Base-by-base conservation (phyloP, 371 early-diverging fungal species). In the Rhizopus microsporus region DNA sequence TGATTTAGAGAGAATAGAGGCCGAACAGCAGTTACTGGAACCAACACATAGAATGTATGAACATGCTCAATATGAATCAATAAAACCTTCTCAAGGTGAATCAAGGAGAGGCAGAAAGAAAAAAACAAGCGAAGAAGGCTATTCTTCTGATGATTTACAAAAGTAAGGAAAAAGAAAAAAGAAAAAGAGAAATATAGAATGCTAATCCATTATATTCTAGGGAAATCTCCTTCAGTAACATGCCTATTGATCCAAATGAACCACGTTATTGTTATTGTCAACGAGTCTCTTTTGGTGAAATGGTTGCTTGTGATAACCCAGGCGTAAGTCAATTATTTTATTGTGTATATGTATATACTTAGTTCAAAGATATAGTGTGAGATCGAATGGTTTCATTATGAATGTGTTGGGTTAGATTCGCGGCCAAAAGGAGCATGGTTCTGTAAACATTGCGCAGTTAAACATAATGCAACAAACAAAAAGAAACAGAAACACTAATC, bases 271-370 rank as follows among this genome's bases (percentile, higher is more conserved):
- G 98, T 72, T 90, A 91, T 60, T 98, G 98, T 57, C 81, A 86
- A 38, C 92, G 93, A 66, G 95, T 98, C 5, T 95, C 96, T 4
- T 97, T 84, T 74, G 98, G 98, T 16, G 93, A 95, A 61, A 98
- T 98, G 98, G 90, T 98, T 51, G 98, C 92, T 7, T 97, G 98
- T 66, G 98, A 97, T 68, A 92, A 93, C 61, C 86, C 82, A 32
- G 92, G 93, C 57, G 93, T 92, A 84, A 67, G 80, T 66, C 47
- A 39, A n/a, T 16, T 17, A 4, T 47, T 12, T 30, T 31, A 29
- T 12, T 45, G 34, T 49, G n/a, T 53, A 34, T 31, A 30, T 58
- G 13, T 23, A 61, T 51, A 42, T 16, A 56, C 12, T 7, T 23
- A 13, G n/a, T 34, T 16, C 30, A 49, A 31, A 49, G 50, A 45